Evolutionary conservation across 1,139 yeast species (phyloP).

Genomic region (Tardiomyces blankii): DNA sequence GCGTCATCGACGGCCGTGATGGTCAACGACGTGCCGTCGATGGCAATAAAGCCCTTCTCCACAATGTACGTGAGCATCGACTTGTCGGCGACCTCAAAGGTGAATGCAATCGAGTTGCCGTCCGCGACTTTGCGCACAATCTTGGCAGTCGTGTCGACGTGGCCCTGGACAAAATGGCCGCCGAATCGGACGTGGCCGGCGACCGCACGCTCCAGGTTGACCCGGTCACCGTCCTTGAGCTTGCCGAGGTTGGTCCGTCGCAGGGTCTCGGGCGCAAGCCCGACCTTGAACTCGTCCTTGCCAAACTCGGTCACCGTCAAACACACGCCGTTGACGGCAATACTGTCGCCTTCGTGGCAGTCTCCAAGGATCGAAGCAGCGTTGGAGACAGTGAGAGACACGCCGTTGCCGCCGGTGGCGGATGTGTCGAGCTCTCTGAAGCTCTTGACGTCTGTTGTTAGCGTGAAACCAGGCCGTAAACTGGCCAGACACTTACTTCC

Average conservation of each 20-base stretch:
- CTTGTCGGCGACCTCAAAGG: constrained; percentile 59
- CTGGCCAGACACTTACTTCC: constrained; percentile 37
- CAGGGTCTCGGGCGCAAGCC: constrained; percentile 87
- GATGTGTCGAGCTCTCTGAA: constrained; percentile 40
- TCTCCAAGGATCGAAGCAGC: constrained; percentile 58
- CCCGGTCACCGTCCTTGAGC: constrained; percentile 45
- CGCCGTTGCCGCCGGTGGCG: constrained; percentile 68
- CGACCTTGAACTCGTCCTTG: constrained; percentile 61
- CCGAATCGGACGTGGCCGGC: constrained; percentile 77
- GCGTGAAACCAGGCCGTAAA: too few relatives aligned
- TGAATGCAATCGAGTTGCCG: constrained; percentile 69
- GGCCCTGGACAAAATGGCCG: constrained; percentile 97
- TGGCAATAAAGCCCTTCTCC: constrained; percentile 83
- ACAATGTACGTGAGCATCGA: constrained; percentile 66
- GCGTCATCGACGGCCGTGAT: constrained; percentile 60
- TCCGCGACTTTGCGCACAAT: constrained; percentile 48
- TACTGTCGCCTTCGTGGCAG: constrained; percentile 87
- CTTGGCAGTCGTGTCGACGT: constrained; percentile 79
- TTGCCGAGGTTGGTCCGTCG: constrained; percentile 67
- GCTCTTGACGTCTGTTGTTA: constrained; percentile 31
- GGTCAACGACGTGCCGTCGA: constrained; percentile 93
- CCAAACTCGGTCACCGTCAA: constrained; percentile 83
- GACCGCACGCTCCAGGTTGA: constrained; percentile 88
- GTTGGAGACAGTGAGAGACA: constrained; percentile 54
- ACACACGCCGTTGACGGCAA: constrained; percentile 81